Evolutionary conservation across 805 yeast species (phyloP), one percentile per base, ranked within the genome.

Genomic region (Pichia paraexigua): DNA sequence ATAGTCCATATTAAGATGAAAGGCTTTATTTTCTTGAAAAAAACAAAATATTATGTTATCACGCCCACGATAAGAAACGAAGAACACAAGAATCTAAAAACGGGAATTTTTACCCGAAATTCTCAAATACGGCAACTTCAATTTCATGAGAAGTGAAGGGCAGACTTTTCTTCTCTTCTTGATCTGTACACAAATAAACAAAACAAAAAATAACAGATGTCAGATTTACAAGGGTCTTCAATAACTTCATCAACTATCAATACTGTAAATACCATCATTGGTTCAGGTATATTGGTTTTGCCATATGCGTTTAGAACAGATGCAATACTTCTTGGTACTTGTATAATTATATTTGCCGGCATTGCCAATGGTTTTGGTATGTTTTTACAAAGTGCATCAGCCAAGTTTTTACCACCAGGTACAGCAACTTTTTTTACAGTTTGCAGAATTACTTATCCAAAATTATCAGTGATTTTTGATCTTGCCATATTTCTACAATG

Each of bases 221-320:
- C 40, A 9, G 20, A 21, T 0, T n/a, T 24, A n/a, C n/a, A 39
- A 10, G 63, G 64, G 6, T 86, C 87, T 3, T 72, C 84, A 13
- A 68, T 75, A 25, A 54, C 62, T 1, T 83, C 91, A 1, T 84
- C 92, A 2, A 69, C 79, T 18, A 71, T 85, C 49, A 85, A 83
- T 65, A 71, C 87, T 40, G 76, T 83, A 50, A 87, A 87, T 68
- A 86, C 94, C 25, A 84, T 87, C 50, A 75, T 87, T 13, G 95
- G 95, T 8, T 89, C 94, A 0, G 95, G 95, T 1, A 71, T 85
- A 42, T 72, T 86, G 24, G 88, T 91, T 15, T 78, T 86, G 70
- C 91, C 94, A 0, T 81, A 73, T 54, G 87, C 89, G 1, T 81
- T 84, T 67, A 73, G 75, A 50, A 75, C 84, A 27, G 88, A 85